These are phyloP conservation scores for Microbotryum scabiosae DNA, from an alignment of 1,284 basidiomycete genomes.

Conservation along the genomic window DNA sequence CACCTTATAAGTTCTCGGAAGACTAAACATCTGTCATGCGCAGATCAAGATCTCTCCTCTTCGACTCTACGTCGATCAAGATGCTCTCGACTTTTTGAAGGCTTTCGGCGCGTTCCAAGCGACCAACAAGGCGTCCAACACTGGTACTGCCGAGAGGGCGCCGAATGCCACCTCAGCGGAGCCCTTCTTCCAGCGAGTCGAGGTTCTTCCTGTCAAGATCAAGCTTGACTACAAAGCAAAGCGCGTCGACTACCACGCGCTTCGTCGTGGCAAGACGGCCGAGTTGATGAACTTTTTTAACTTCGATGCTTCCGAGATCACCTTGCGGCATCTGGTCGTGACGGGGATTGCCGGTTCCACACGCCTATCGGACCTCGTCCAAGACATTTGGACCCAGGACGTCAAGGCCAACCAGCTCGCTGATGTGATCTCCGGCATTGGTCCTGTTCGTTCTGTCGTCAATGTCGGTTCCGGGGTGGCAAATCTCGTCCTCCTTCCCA, in stretches of 20 bases:
- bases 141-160: constrained; percentile 39
- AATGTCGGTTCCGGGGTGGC: constrained; percentile 95
- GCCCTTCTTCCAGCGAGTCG: constrained; percentile 53
- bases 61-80: constrained; percentile 90
- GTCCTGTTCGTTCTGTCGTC: constrained; percentile 88
- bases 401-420: constrained; percentile 96
- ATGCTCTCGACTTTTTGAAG: constrained; percentile 95
- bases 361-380: constrained; percentile 76
- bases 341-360: constrained; percentile 89
- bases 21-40: background rate
- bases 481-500: constrained; percentile 87
- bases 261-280: constrained; percentile 82
- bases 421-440: constrained; percentile 93
- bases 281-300: constrained; percentile 99
- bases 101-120: constrained; percentile 87
- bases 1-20: background rate
- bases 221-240: constrained; percentile 99
- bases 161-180: constrained; percentile 24
- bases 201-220: constrained; percentile 71
- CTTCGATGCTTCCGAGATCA: constrained; percentile 98
- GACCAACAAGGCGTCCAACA: constrained; percentile 42
- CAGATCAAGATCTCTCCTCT: constrained; percentile 83
- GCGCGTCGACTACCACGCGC: constrained; percentile 85
- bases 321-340: constrained; percentile 80
- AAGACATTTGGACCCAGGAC: constrained; percentile 98